Percentiles rank a stretch among this genome's conserved stretches.
Evolutionary conservation across 2,329 filamentous ascomycete species (phyloP).

Genomic region (Cryoendolithus antarcticus): DNA sequence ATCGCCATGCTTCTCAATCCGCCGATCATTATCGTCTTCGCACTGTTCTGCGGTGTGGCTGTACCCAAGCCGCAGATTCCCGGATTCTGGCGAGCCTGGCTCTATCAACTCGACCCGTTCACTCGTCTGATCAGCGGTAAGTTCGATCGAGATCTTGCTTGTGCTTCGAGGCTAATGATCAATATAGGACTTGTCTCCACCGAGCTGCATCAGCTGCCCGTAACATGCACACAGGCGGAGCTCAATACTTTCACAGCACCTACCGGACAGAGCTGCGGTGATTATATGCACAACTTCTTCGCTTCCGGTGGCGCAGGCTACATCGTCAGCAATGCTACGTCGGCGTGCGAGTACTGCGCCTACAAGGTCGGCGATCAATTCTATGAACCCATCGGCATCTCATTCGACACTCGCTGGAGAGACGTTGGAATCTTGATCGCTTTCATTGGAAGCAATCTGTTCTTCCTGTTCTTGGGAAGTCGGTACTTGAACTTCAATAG

Average conservation of each 20-base stretch:
- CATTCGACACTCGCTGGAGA: constrained; percentile 61
- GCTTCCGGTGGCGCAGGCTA: constrained; percentile 57
- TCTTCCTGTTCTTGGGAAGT: constrained; percentile 46
- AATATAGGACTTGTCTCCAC: constrained; percentile 58
- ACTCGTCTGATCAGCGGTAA: too few relatives aligned
- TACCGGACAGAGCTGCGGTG: constrained; percentile 52
- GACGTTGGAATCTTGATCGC: constrained; percentile 68
- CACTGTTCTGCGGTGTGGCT: constrained; percentile 78
- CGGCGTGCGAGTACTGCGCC: constrained; percentile 67
- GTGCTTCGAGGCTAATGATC: neutral
- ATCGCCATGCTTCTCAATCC: constrained; percentile 72
- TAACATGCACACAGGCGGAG: constrained; percentile 50
- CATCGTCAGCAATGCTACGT: constrained; percentile 52
- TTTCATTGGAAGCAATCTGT: constrained; percentile 66
- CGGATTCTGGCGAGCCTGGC: constrained; percentile 64
- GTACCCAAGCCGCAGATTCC: constrained; percentile 70
- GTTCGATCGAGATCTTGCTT: constrained; percentile 3
- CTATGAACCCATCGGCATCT: constrained; percentile 54
- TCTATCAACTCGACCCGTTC: constrained; percentile 64
- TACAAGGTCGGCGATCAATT: constrained; percentile 73
- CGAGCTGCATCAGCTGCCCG: constrained; percentile 53
- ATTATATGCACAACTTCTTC: constrained; percentile 67
- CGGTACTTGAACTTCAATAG: constrained; percentile 36
- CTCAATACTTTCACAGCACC: constrained; percentile 59
- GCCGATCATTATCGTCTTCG: constrained; percentile 69